phyloP scores from a whole-genome alignment of 208 protist genomes.

The Trypanosoma cruzi region DNA sequence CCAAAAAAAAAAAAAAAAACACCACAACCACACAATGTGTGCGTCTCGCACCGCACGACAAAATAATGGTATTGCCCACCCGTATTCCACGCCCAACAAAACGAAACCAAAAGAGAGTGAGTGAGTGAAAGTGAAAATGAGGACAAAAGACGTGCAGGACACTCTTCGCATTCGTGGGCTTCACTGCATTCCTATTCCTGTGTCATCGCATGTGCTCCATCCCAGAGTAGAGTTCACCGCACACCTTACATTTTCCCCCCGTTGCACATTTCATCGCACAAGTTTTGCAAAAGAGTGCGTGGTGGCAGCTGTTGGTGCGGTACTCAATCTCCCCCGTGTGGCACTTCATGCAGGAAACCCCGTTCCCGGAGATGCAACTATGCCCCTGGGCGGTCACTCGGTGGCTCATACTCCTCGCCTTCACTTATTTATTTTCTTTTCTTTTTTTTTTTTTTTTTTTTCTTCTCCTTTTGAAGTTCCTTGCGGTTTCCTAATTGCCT shows the following conservation, averaged over 20 bases:
- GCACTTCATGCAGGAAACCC: slow-evolving; percentile 58
- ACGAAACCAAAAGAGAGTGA: slow-evolving; percentile 5
- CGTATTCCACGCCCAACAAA: neutral
- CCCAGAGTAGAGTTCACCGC: slow-evolving; percentile 66
- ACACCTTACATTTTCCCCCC: slow-evolving; percentile 87
- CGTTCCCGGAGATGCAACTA: neutral
- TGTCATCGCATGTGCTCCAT: slow-evolving; percentile 38
- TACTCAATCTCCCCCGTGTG: slow-evolving; percentile 57
- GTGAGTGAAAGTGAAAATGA: neutral
- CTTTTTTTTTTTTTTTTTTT: no score
- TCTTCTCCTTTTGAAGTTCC: neutral
- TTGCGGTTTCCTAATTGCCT: no score
- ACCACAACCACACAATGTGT: neutral
- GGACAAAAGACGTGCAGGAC: slow-evolving; percentile 1
- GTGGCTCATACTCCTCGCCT: neutral
- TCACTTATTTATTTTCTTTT: neutral
- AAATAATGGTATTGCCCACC: neutral
- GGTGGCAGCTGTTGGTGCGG: slow-evolving; percentile 70
- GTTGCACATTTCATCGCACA: slow-evolving; percentile 93
- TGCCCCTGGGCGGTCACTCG: neutral
- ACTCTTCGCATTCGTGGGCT: neutral
- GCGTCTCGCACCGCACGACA: neutral
- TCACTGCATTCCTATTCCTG: neutral
- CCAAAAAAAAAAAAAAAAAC: no score
- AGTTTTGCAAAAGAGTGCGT: slow-evolving; percentile 74